Evolutionary conservation across 257 asterid genomes (phyloP).

Genomic region (Petunia secreta): DNA sequence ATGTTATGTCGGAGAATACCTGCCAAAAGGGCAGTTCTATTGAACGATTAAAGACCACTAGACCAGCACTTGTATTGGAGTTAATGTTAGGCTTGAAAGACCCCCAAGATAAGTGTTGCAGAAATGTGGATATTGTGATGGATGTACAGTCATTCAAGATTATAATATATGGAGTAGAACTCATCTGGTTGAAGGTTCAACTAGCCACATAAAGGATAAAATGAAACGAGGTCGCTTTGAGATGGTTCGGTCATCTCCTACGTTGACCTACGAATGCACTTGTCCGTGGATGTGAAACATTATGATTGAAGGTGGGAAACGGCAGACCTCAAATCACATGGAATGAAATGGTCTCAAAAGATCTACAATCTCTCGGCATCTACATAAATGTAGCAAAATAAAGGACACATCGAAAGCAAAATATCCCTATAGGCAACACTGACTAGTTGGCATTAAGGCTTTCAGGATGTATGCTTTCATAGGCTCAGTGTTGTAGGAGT

Average conservation of each 20-base stretch:
- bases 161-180: not conserved
- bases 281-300: not conserved
- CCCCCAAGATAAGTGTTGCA: not conserved
- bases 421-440: not conserved
- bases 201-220: not conserved
- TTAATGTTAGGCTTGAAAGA: not conserved
- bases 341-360: slow-evolving; percentile 17
- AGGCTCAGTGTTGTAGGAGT: not conserved
- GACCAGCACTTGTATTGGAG: not conserved
- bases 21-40: not conserved
- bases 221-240: not conserved
- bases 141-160: not conserved
- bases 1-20: not conserved
- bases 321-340: not conserved
- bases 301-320: not conserved
- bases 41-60: not conserved
- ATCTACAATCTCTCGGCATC: not conserved
- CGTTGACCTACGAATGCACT: not conserved
- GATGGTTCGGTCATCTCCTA: not conserved
- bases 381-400: not conserved
- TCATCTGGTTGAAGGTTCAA: not conserved
- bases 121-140: not conserved
- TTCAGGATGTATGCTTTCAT: not conserved
- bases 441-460: not conserved
- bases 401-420: not conserved